A percentile compares a stretch with the other conserved stretches of the same genome.
Conservation (phyloP, 768 basidiomycete genomes). For the Tulasnella sp. region DNA sequence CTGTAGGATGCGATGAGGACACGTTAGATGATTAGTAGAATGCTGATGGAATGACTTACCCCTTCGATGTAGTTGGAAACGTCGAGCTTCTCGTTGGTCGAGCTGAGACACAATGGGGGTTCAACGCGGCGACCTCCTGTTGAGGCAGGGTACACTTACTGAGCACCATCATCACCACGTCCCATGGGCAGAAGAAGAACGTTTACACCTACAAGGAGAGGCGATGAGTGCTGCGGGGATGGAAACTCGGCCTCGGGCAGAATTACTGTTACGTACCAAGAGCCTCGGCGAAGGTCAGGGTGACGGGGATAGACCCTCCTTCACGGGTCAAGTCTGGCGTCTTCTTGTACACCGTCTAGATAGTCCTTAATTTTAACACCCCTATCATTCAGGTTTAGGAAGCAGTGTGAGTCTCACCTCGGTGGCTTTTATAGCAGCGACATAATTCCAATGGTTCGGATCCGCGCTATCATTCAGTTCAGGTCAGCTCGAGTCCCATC, state of each 20-base stretch:
- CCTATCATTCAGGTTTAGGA: background rate
- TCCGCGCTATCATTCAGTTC: conserved; percentile 37
- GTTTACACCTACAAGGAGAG: conserved; percentile 43
- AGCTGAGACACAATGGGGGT: conserved; percentile 38
- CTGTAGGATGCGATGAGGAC: conserved; percentile 29
- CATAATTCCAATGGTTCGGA: conserved; percentile 85
- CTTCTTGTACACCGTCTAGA: conserved; percentile 51
- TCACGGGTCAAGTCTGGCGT: conserved; percentile 80
- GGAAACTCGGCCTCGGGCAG: background rate
- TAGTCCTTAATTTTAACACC: background rate
- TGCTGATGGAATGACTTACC: conserved; percentile 38
- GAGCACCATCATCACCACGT: conserved; percentile 88
- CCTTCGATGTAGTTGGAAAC: conserved; percentile 80
- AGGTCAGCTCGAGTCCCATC: conserved; percentile 23
- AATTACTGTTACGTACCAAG: conserved; percentile 36
- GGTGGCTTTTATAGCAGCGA: conserved; percentile 81
- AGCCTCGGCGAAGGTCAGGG: conserved; percentile 85
- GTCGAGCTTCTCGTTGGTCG: conserved; percentile 94
- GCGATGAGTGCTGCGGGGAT: background rate
- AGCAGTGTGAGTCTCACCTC: conserved; percentile 38
- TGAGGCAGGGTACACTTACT: conserved; percentile 43
- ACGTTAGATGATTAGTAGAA: background rate
- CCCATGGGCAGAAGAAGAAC: conserved; percentile 89
- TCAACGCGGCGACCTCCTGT: background rate
- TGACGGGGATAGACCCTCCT: conserved; percentile 92